Conservation (phyloP, 805 yeast species). For the Nakazawaea laoshanensis region DNA sequence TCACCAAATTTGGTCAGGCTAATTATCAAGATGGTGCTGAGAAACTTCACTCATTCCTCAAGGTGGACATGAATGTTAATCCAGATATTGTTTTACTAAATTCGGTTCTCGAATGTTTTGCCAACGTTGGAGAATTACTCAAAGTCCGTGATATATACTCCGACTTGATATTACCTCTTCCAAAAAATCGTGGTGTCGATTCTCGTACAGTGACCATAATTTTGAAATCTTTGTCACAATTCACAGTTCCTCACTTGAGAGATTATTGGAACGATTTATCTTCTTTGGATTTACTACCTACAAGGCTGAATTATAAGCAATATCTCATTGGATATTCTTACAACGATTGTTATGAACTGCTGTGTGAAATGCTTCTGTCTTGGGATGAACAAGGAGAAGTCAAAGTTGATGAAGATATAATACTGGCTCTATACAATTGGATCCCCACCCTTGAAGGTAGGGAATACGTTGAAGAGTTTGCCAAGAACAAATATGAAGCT, state of each 20-base stretch:
- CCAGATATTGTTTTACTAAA: slow-evolving; percentile 54
- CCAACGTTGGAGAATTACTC: slow-evolving; percentile 45
- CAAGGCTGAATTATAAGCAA: slow-evolving; percentile 44
- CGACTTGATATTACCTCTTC: slow-evolving; percentile 46
- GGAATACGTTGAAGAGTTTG: slow-evolving; percentile 29
- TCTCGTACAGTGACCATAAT: slow-evolving; percentile 59
- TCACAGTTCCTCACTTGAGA: slow-evolving; percentile 44
- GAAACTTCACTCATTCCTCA: slow-evolving; percentile 53
- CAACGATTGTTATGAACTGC: slow-evolving; percentile 50
- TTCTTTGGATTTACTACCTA: slow-evolving; percentile 38
- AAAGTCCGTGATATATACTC: slow-evolving; percentile 54
- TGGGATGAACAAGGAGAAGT: slow-evolving; percentile 39
- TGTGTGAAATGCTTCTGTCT: slow-evolving; percentile 38
- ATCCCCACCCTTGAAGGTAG: slow-evolving; percentile 29
- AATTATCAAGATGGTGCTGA: slow-evolving; percentile 58
- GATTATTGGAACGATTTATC: slow-evolving; percentile 56
- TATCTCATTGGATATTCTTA: slow-evolving; percentile 64
- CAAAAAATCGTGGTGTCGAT: slow-evolving; percentile 43
- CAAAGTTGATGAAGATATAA: slow-evolving; percentile 31
- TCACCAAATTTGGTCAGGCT: slow-evolving; percentile 50
- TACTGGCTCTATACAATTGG: slow-evolving; percentile 40
- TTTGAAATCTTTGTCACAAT: slow-evolving; percentile 53
- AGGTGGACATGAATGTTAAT: slow-evolving; percentile 50
- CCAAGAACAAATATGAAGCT: slow-evolving; percentile 21
- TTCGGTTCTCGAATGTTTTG: slow-evolving; percentile 54